Conservation (phyloP, 1,284 basidiomycete genomes). For the Fomitopsis palustris region DNA sequence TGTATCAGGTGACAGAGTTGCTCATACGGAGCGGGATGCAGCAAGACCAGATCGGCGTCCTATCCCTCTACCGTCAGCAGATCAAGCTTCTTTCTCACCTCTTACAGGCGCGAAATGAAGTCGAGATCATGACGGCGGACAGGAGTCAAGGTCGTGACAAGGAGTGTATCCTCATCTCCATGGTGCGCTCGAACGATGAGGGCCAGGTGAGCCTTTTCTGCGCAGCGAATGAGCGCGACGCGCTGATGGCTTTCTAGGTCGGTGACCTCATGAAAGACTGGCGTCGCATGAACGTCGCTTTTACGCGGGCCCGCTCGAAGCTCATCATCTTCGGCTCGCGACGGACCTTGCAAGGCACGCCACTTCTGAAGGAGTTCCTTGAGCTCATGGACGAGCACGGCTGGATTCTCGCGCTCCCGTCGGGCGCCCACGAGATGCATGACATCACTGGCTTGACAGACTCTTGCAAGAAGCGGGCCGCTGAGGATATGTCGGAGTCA, state of each 20-base stretch:
- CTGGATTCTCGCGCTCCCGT: slow-evolving; percentile 67
- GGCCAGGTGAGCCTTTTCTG: slow-evolving; percentile 52
- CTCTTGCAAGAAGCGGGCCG: slow-evolving; percentile 17
- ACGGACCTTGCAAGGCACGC: slow-evolving; percentile 59
- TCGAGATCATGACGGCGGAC: slow-evolving; percentile 95
- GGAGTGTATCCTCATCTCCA: slow-evolving; percentile 89
- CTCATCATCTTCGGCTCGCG: slow-evolving; percentile 87
- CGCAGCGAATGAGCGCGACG: not conserved
- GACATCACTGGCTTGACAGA: slow-evolving; percentile 6
- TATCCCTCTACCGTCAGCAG: slow-evolving; percentile 94
- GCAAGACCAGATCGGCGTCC: slow-evolving; percentile 77
- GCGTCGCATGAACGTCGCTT: slow-evolving; percentile 94
- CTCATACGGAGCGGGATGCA: slow-evolving; percentile 65
- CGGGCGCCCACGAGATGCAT: slow-evolving; percentile 54
- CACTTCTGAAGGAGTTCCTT: slow-evolving; percentile 73
- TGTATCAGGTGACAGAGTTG: slow-evolving; percentile 61
- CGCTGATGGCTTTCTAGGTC: slow-evolving; percentile 43
- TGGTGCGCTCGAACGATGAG: slow-evolving; percentile 83
- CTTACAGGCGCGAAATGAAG: slow-evolving; percentile 44
- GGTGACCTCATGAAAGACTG: slow-evolving; percentile 94
- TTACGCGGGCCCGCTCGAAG: slow-evolving; percentile 90
- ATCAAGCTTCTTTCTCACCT: slow-evolving; percentile 78
- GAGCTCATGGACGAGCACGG: slow-evolving; percentile 61
- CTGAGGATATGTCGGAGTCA: slow-evolving; percentile 9
- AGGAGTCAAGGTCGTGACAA: slow-evolving; percentile 96